phyloP scores from a whole-genome alignment of 441 rosid species.

The Gossypium davidsonii region DNA sequence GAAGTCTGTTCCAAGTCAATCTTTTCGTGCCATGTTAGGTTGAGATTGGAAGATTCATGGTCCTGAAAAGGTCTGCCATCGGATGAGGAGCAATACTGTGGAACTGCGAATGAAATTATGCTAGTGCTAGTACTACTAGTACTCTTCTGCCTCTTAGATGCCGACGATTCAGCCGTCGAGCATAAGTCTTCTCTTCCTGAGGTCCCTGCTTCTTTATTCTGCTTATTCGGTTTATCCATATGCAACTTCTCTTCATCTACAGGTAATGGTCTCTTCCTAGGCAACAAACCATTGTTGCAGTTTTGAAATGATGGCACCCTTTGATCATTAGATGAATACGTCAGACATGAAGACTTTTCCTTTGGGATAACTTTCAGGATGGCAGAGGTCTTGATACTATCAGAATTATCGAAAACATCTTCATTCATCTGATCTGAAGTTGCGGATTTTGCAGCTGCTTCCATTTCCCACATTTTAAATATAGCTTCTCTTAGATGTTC shows the following conservation, averaged over 20 bases:
- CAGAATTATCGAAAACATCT: slow-evolving; percentile 63
- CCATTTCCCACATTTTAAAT: slow-evolving; percentile 71
- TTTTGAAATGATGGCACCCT: slow-evolving; percentile 50
- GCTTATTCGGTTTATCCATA: slow-evolving; percentile 20
- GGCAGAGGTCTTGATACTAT: slow-evolving; percentile 24
- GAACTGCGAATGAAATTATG: slow-evolving; percentile 46
- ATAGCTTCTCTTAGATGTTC: slow-evolving; percentile 60
- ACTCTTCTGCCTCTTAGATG: slow-evolving; percentile 31
- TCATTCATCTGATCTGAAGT: slow-evolving; percentile 39
- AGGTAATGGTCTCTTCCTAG: slow-evolving; percentile 42
- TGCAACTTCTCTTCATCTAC: slow-evolving; percentile 27
- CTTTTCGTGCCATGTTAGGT: slow-evolving; percentile 32
- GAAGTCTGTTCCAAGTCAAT: slow-evolving; percentile 30
- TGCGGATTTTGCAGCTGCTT: slow-evolving; percentile 43
- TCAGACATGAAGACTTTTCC: slow-evolving; percentile 36
- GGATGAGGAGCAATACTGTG: slow-evolving; percentile 43
- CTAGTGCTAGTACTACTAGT: slow-evolving; percentile 17
- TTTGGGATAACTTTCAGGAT: slow-evolving; percentile 36
- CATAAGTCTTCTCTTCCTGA: slow-evolving; percentile 41
- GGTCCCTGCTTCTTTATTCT: slow-evolving; percentile 21
- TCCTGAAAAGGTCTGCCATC: slow-evolving; percentile 40
- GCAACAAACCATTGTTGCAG: slow-evolving; percentile 25
- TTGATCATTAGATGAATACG: slow-evolving; percentile 67
- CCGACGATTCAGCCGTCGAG: slow-evolving; percentile 72
- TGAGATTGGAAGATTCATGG: slow-evolving; percentile 36